Conservation (phyloP, 768 basidiomycete genomes). For the Hemileccinum rubropunctum region DNA sequence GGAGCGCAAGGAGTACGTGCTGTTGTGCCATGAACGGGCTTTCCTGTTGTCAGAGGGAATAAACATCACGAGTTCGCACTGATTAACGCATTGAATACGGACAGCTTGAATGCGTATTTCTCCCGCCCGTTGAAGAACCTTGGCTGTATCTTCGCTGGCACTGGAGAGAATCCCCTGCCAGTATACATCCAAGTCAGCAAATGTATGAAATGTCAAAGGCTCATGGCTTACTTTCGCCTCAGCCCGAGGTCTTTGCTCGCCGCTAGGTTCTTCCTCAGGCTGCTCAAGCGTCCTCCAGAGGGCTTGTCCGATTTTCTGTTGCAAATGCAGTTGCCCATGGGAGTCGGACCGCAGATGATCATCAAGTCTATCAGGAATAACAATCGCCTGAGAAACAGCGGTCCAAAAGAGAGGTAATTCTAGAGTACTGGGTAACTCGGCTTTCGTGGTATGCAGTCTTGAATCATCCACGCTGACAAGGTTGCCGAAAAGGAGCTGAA, state of each 20-base stretch:
- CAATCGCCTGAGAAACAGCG: slow-evolving; percentile 3
- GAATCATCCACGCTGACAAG: neutral
- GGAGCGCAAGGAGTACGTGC: slow-evolving; percentile 2
- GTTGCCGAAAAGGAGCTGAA: slow-evolving; percentile 3
- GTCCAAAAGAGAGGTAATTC: slow-evolving; percentile 9
- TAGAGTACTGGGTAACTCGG: neutral
- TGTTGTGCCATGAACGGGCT: slow-evolving; percentile 1
- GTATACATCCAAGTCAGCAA: neutral
- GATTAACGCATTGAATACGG: no score
- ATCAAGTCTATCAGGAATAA: neutral
- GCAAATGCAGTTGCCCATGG: neutral
- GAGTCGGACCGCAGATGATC: neutral
- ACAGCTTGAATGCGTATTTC: no score
- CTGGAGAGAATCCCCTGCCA: no score
- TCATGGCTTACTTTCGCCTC: neutral
- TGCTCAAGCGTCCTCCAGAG: slow-evolving; percentile 2
- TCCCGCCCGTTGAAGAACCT: no score
- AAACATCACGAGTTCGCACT: neutral
- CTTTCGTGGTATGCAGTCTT: neutral
- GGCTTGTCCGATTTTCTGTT: slow-evolving; percentile 1
- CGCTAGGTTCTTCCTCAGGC: neutral
- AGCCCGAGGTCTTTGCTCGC: neutral
- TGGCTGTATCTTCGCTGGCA: no score
- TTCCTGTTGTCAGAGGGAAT: neutral
- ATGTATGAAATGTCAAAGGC: neutral